Evolutionary conservation across 139 green algal genomes (phyloP).

Genomic region (Chlorella sp.): DNA sequence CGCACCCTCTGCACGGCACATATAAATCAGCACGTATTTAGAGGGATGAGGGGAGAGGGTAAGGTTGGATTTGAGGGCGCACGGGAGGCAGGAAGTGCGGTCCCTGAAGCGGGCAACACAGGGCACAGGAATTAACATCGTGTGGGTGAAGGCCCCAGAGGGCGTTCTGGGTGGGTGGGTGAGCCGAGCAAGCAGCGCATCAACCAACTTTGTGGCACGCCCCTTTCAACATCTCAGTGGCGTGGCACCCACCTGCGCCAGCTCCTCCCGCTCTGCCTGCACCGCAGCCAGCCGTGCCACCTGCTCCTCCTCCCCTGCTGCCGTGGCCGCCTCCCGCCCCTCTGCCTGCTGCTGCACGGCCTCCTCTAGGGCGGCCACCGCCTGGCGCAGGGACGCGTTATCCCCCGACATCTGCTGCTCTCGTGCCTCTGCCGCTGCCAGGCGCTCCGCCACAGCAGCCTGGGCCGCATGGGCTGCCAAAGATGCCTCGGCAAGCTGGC

Average conservation of each 20-base stretch:
- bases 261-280: not conserved
- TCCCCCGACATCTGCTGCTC: not conserved
- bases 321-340: not conserved
- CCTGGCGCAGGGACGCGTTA: slow-evolving; percentile 8
- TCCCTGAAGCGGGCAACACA: not conserved
- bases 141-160: not conserved
- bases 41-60: not conserved
- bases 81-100: not conserved
- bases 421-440: slow-evolving; percentile 16
- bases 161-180: not conserved
- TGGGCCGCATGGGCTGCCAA: slow-evolving; percentile 15
- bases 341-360: not conserved
- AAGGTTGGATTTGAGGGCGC: not conserved
- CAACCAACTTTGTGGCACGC: no score
- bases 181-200: not conserved
- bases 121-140: no score
- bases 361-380: slow-evolving; percentile 4
- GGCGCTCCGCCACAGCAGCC: not conserved
- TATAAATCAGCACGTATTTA: not conserved
- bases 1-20: not conserved
- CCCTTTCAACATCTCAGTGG: no score
- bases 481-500: not conserved
- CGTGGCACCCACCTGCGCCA: not conserved
- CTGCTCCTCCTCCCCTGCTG: not conserved
- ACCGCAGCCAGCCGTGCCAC: not conserved